phyloP scores from a whole-genome alignment of 306 rosid genomes.

The Cercis canadensis region DNA sequence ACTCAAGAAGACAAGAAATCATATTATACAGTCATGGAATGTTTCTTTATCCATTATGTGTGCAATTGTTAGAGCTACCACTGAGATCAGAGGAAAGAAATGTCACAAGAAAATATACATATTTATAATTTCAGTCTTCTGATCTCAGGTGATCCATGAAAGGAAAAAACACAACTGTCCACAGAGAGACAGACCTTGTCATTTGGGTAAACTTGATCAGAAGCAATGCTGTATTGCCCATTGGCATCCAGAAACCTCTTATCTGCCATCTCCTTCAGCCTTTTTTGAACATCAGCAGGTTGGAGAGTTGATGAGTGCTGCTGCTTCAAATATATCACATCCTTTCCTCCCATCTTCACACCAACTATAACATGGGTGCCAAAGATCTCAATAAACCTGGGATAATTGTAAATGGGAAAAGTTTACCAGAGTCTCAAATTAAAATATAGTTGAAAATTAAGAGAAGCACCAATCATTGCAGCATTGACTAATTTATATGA shows the following conservation, averaged over 20 bases:
- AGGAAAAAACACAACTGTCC: slow-evolving; percentile 8
- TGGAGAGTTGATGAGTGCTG: slow-evolving; percentile 90
- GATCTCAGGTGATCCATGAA: slow-evolving; percentile 16
- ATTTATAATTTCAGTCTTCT: slow-evolving; percentile 19
- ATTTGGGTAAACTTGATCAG: slow-evolving; percentile 71
- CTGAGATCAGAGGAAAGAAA: neutral
- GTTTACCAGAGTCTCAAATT: slow-evolving; percentile 35
- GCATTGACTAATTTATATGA: slow-evolving; percentile 18
- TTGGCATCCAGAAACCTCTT: slow-evolving; percentile 72
- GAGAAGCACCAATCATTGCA: slow-evolving; percentile 14
- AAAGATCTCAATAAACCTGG: slow-evolving; percentile 86
- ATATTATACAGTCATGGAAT: too few species aligned
- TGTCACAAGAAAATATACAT: neutral
- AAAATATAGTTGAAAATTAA: slow-evolving; percentile 9
- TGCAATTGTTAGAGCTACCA: neutral
- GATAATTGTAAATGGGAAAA: slow-evolving; percentile 29
- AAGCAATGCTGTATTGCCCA: slow-evolving; percentile 58
- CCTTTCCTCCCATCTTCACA: slow-evolving; percentile 98
- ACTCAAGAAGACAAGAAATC: too few species aligned
- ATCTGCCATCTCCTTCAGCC: slow-evolving; percentile 89
- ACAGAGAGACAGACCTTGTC: slow-evolving; percentile 67
- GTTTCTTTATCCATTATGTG: neutral
- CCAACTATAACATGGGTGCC: slow-evolving; percentile 97
- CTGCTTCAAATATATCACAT: slow-evolving; percentile 94
- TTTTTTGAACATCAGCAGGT: slow-evolving; percentile 90